These are phyloP conservation scores for Curvularia hawaiiensis DNA, from an alignment of 2,329 filamentous ascomycete genomes.

Conservation along the genomic window DNA sequence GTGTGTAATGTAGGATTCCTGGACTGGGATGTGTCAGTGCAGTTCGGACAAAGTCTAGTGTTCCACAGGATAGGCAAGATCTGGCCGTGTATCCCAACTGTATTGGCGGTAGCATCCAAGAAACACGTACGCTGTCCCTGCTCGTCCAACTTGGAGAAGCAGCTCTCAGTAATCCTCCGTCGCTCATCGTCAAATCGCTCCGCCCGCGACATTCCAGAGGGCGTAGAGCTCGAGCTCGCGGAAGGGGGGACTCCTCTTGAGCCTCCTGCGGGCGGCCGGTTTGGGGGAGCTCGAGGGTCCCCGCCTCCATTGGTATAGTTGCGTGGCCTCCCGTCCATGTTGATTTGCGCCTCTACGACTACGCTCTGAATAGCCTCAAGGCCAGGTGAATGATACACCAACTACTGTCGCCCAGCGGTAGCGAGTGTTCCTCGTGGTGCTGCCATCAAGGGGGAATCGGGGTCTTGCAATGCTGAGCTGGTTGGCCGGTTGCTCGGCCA, in stretches of 20 bases:
- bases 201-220: conserved; percentile 58
- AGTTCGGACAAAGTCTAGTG: not conserved
- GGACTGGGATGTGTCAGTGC: conserved; percentile 56
- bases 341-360: conserved; percentile 5
- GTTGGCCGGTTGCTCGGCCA: conserved; percentile 10
- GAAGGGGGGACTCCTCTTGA: conserved; percentile 35
- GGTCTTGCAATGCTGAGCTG: conserved; percentile 20
- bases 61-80: not conserved
- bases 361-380: not conserved
- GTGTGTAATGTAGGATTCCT: conserved; percentile 98
- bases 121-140: conserved; percentile 77
- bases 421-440: conserved; percentile 18
- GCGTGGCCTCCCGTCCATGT: conserved; percentile 45
- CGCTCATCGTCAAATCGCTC: conserved; percentile 98
- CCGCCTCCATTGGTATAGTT: conserved; percentile 38
- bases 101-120: not conserved
- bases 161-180: conserved; percentile 89
- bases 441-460: conserved; percentile 30
- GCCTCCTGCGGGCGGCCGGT: conserved; percentile 33
- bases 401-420: conserved; percentile 22
- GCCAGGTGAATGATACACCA: conserved; percentile 1
- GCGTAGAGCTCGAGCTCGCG: conserved; percentile 31
- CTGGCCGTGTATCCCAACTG: not conserved
- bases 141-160: conserved; percentile 86
- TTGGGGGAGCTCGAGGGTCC: conserved; percentile 30